Evolutionary conservation across 1,284 basidiomycete genomes (phyloP).

Genomic region (Moesziomyces sp.): DNA sequence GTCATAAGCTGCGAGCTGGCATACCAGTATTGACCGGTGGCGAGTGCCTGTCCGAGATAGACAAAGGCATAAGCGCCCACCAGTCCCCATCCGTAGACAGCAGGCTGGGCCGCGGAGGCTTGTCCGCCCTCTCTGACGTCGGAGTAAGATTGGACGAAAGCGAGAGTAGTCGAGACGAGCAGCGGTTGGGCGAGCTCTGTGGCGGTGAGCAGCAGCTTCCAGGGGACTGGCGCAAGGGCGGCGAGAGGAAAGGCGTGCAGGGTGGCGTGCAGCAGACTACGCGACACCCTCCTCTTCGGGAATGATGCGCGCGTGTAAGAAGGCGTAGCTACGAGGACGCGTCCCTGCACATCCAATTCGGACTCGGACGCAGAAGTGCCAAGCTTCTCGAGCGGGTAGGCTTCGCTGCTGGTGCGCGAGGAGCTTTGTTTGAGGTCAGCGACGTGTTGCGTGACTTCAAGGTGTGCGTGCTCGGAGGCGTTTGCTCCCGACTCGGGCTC

Average conservation of each 20-base stretch:
- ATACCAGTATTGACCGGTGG: constrained; percentile 52
- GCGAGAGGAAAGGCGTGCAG: constrained; percentile 45
- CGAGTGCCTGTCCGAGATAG: constrained; percentile 51
- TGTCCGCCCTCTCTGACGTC: constrained; percentile 7
- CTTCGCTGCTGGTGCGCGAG: constrained; percentile 20
- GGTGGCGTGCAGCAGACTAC: constrained; percentile 36
- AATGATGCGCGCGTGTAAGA: constrained; percentile 13
- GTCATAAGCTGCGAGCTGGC: constrained; percentile 43
- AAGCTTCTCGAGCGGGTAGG: constrained; percentile 27
- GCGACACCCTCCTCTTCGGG: constrained; percentile 16
- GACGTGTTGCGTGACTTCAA: background rate
- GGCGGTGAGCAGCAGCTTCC: constrained; percentile 43
- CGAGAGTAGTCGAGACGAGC: constrained; percentile 54
- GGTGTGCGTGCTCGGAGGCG: background rate
- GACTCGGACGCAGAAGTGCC: background rate
- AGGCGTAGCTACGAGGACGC: background rate
- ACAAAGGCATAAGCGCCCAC: constrained; percentile 60
- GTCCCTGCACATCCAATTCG: background rate
- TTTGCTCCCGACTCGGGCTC: background rate
- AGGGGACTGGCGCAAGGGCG: constrained; percentile 49
- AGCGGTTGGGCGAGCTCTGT: constrained; percentile 52
- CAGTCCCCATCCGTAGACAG: constrained; percentile 58
- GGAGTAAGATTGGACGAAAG: constrained; percentile 52
- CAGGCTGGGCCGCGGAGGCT: constrained; percentile 31
- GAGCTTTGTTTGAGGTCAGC: constrained; percentile 9